Evolutionary conservation across 2,329 filamentous ascomycete genomes (phyloP).

Genomic region (Paecilomyces formosus): DNA sequence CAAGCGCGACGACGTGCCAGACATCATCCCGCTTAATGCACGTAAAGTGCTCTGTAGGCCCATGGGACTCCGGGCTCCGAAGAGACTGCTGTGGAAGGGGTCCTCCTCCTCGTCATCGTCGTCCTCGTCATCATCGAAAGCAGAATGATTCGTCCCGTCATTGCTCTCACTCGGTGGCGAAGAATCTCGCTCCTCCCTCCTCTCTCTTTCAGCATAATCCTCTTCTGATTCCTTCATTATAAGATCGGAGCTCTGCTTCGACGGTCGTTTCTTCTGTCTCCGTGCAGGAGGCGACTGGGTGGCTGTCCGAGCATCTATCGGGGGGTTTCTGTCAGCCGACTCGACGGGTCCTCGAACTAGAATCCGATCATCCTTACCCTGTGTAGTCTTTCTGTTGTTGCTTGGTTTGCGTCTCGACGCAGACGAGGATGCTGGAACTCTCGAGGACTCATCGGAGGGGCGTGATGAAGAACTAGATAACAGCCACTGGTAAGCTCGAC

Average conservation of each 20-base stretch:
- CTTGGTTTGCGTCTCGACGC: slow-evolving; percentile 66
- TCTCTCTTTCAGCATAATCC: slow-evolving; percentile 31
- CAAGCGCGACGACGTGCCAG: slow-evolving; percentile 70
- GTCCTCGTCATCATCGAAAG: slow-evolving; percentile 51
- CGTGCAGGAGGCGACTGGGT: slow-evolving; percentile 29
- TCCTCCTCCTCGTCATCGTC: slow-evolving; percentile 48
- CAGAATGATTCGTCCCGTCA: slow-evolving; percentile 47
- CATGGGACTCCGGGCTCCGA: slow-evolving; percentile 57
- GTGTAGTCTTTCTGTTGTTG: slow-evolving; percentile 59
- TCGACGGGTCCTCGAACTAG: neutral
- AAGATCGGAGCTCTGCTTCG: slow-evolving; percentile 56
- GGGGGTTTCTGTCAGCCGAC: slow-evolving; percentile 11
- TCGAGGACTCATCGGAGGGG: slow-evolving; percentile 56
- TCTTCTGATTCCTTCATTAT: slow-evolving; percentile 65
- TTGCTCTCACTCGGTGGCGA: slow-evolving; percentile 59
- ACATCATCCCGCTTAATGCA: slow-evolving; percentile 86
- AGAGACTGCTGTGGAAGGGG: slow-evolving; percentile 54
- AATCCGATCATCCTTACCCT: slow-evolving; percentile 33
- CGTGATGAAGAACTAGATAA: slow-evolving; percentile 53
- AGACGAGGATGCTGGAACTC: slow-evolving; percentile 47
- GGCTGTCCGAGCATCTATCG: slow-evolving; percentile 24
- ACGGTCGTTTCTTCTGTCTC: slow-evolving; percentile 48
- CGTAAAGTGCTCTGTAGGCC: slow-evolving; percentile 73
- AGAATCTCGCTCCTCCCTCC: slow-evolving; percentile 47
- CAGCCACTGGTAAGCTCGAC: slow-evolving; percentile 8